A percentile compares a stretch with the other conserved stretches of the same genome.
These are phyloP conservation scores for Geotrichum carabidarum DNA, from an alignment of 1,139 yeast genomes.

Conservation along the genomic window DNA sequence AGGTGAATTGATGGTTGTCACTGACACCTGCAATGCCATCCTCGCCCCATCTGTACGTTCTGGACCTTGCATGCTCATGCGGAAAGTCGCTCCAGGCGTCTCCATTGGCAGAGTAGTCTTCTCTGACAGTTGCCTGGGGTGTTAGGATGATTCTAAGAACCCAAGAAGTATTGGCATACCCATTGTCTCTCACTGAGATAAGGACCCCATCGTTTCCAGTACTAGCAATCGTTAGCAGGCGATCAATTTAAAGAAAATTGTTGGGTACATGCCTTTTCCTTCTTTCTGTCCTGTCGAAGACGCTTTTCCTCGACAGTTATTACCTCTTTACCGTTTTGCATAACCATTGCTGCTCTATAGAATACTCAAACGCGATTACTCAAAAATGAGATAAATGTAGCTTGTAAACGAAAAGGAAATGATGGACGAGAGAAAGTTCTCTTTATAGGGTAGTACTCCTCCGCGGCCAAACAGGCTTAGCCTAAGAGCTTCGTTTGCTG, in stretches of 20 bases:
- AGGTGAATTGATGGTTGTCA: conserved; percentile 75
- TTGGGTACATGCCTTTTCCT: conserved; percentile 35
- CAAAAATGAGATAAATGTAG: too few species aligned
- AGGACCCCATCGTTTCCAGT: conserved; percentile 92
- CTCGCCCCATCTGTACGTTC: conserved; percentile 94
- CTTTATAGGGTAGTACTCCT: too few species aligned
- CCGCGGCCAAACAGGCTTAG: too few species aligned
- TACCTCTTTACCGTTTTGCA: conserved; percentile 31
- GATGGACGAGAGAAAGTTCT: too few species aligned
- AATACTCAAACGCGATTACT: too few species aligned
- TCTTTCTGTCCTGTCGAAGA: conserved; percentile 53
- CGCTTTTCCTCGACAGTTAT: conserved; percentile 64
- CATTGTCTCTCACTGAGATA: conserved; percentile 87
- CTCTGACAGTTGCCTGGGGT: conserved; percentile 69
- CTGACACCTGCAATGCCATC: conserved; percentile 92
- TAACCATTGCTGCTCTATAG: conserved; percentile 26
- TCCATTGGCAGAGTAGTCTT: conserved; percentile 79
- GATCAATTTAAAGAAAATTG: neutral
- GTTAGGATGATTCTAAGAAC: neutral
- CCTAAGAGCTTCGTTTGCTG: too few species aligned
- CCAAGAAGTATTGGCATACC: conserved; percentile 38
- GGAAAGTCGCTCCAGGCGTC: conserved; percentile 93
- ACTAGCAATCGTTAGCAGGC: conserved; percentile 33
- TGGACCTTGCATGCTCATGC: conserved; percentile 75
- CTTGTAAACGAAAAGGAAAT: too few species aligned